These are phyloP conservation scores for Leccinum arenicola DNA, from an alignment of 768 basidiomycete genomes.

Conservation along the genomic window DNA sequence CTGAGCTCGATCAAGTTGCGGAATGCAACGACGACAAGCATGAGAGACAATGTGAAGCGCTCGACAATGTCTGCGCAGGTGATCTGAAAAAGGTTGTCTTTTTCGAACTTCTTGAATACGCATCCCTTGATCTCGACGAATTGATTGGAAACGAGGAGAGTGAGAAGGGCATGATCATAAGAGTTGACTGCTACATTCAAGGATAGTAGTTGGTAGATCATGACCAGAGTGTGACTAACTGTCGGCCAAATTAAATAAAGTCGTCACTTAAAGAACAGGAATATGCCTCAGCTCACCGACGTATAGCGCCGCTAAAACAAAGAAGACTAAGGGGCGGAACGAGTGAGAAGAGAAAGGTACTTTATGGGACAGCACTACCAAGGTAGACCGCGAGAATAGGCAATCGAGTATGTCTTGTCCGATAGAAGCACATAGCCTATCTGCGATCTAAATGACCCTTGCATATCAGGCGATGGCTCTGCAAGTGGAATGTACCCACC, in stretches of 20 bases:
- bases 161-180: slow-evolving; percentile 93
- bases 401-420: slow-evolving; percentile 98
- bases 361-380: slow-evolving; percentile 67
- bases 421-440: slow-evolving; percentile 90
- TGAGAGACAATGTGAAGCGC: slow-evolving; percentile 86
- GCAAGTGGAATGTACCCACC: slow-evolving; percentile 46
- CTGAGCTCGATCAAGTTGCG: slow-evolving; percentile 94
- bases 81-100: slow-evolving; percentile 97
- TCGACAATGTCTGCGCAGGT: slow-evolving; percentile 99
- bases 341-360: slow-evolving; percentile 60
- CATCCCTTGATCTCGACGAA: slow-evolving; percentile 99
- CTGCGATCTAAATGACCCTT: slow-evolving; percentile 70
- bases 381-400: slow-evolving; percentile 88
- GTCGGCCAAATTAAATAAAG: not conserved
- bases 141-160: slow-evolving; percentile 93
- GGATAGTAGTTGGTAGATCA: slow-evolving; percentile 92
- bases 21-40: slow-evolving; percentile 89
- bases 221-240: slow-evolving; percentile 91
- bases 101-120: slow-evolving; percentile 99
- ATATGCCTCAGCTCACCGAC: slow-evolving; percentile 52
- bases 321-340: slow-evolving; percentile 80
- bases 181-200: slow-evolving; percentile 98
- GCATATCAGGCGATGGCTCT: not conserved
- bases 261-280: not conserved
- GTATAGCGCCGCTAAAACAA: slow-evolving; percentile 77